These are phyloP conservation scores for Botrytis cinerea DNA, from an alignment of 2,329 filamentous ascomycete species.

Conservation along the genomic window DNA sequence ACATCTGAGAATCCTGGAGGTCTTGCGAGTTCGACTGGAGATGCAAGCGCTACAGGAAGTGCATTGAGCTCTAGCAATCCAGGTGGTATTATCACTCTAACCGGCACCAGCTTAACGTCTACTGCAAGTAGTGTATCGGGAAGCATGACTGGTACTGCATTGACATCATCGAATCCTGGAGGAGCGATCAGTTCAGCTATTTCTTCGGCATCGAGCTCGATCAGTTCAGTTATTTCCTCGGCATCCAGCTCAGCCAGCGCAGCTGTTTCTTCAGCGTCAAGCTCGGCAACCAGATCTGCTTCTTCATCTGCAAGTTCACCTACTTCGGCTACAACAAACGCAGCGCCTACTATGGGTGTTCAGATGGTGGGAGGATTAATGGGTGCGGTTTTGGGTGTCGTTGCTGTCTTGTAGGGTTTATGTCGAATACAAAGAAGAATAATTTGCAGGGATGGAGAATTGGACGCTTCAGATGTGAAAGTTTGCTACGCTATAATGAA, in stretches of 20 bases:
- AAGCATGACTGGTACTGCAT: background rate
- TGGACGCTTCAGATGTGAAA: background rate
- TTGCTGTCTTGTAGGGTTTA: slow-evolving; percentile 13
- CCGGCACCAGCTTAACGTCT: background rate
- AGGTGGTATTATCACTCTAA: background rate
- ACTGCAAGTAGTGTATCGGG: background rate
- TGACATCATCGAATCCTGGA: background rate
- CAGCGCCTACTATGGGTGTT: background rate
- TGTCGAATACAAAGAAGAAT: background rate
- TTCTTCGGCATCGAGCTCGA: background rate
- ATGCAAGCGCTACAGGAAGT: background rate
- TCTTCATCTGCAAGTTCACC: background rate
- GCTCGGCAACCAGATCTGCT: background rate
- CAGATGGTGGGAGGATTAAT: slow-evolving; percentile 19
- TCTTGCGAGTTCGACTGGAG: background rate
- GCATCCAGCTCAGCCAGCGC: background rate
- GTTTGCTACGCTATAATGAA: background rate
- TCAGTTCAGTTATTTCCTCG: background rate
- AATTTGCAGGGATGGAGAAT: background rate
- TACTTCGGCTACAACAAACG: background rate
- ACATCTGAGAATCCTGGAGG: background rate
- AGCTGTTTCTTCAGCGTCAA: background rate
- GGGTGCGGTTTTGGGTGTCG: slow-evolving; percentile 7
- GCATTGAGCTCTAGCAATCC: background rate
- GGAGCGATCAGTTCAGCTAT: background rate